phyloP scores from a whole-genome alignment of 768 basidiomycete species.

The Pleurotus eryngii region DNA sequence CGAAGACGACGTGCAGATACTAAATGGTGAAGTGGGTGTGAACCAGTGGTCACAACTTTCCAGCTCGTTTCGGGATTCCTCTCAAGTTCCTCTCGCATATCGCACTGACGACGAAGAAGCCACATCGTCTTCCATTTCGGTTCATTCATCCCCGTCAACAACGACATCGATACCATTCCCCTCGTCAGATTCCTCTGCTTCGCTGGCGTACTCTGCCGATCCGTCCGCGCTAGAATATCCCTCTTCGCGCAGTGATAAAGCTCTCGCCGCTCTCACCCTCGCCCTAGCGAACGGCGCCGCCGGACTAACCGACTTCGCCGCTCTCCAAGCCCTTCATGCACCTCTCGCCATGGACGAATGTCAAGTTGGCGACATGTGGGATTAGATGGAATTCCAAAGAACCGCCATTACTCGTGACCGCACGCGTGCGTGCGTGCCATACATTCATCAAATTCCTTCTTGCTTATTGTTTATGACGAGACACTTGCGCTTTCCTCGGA shows the following conservation, averaged over 20 bases:
- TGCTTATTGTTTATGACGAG: not conserved
- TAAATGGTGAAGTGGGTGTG: constrained; percentile 34
- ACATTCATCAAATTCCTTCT: not conserved
- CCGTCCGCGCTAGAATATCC: constrained; percentile 15
- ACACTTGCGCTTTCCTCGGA: not conserved
- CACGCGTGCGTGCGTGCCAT: not conserved
- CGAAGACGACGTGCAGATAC: constrained; percentile 54
- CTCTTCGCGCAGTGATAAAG: constrained; percentile 53
- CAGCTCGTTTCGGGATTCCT: constrained; percentile 4
- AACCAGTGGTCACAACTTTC: constrained; percentile 7
- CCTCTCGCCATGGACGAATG: constrained; percentile 32
- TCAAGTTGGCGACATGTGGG: constrained; percentile 61
- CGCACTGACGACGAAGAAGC: constrained; percentile 32
- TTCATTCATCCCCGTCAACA: constrained; percentile 35
- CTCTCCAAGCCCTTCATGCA: constrained; percentile 37
- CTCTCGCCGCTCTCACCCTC: constrained; percentile 53
- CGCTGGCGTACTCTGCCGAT: constrained; percentile 10
- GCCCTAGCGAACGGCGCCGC: constrained; percentile 66
- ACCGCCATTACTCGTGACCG: not conserved
- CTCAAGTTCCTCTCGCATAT: constrained; percentile 22
- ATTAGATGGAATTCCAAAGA: not conserved
- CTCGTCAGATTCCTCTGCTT: constrained; percentile 7
- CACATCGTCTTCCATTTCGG: not conserved
- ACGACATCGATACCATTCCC: constrained; percentile 30
- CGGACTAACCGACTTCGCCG: constrained; percentile 53